Evolutionary conservation across 208 protist genomes (phyloP).

Genomic region (Crithidia mellificae): DNA sequence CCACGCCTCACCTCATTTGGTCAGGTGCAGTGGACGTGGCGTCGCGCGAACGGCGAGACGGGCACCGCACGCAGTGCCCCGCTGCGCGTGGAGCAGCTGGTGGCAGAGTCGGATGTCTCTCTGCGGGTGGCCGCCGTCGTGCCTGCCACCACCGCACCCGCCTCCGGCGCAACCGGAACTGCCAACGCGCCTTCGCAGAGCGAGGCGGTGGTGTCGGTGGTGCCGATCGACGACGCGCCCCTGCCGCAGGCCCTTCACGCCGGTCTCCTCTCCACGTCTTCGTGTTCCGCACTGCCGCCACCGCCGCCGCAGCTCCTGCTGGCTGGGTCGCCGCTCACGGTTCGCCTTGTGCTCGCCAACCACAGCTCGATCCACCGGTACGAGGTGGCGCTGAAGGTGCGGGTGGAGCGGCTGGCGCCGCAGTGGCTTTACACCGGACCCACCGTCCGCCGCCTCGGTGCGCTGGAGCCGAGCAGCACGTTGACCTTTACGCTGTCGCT

Average conservation of each 20-base stretch:
- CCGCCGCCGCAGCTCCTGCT: not conserved
- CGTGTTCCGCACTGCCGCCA: not conserved
- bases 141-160: too few relatives aligned
- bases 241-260: too few relatives aligned
- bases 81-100: slow-evolving; percentile 36
- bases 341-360: slow-evolving; percentile 40
- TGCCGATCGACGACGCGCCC: not conserved
- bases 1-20: slow-evolving; percentile 44
- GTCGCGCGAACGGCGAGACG: slow-evolving; percentile 53
- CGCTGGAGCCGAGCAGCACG: slow-evolving; percentile 27
- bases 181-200: not conserved
- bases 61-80: slow-evolving; percentile 39
- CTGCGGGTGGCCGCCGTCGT: slow-evolving; percentile 18
- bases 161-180: too few relatives aligned
- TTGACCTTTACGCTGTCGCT: slow-evolving; percentile 51
- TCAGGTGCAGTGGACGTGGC: slow-evolving; percentile 56
- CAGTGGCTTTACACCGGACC: slow-evolving; percentile 71
- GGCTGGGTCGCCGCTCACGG: slow-evolving; percentile 36
- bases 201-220: too few relatives aligned
- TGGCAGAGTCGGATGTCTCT: slow-evolving; percentile 35
- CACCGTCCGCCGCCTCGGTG: slow-evolving; percentile 43
- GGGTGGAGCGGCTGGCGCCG: slow-evolving; percentile 62
- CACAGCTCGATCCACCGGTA: slow-evolving; percentile 32
- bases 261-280: too few relatives aligned
- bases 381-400: slow-evolving; percentile 61